Base-by-base conservation (phyloP, 345 rosid species). In the Camelina sativa region DNA sequence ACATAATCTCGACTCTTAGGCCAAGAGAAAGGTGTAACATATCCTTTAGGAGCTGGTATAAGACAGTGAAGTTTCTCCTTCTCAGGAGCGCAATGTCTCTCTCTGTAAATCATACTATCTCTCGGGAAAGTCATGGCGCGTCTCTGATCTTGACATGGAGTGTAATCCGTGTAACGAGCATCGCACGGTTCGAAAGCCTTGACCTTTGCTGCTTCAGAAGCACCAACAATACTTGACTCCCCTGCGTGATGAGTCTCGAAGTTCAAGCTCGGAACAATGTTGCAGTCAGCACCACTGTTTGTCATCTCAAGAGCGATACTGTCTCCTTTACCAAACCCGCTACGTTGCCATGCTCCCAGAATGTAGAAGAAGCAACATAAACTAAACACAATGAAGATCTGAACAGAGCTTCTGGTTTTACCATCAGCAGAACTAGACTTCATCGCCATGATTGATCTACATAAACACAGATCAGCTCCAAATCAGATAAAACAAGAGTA, bases 41-140 rank as follows among this genome's bases (percentile, higher is more conserved):
- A 96, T 68, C 99, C 97, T 46, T 92, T 82, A 11, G 99, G 99
- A 0, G 97, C 99, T 0, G 99, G 98, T 32, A 96, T 74, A 58
- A 96, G 86, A 70, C 98, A 96, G 40, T 76, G 95, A 5, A 92
- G 71, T 75, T 96, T 96, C 85, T 89, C 84, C 11, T 79, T 80
- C 67, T 91, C 85, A 0, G 85, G 85, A 32, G 92, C 91, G 16
- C 99, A 96, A 81, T 96, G 99, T 54, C 99, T 86, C 82, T 96
- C 98, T 6, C 99, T 64, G 72, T 96, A 92, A 47, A 84, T 82
- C 99, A 96, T 96, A 74, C 82, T 91, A 8, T 96, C 89, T 79
- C 99, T 91, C 0, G 98, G 93, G 80, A 96, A 96, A 71, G 93
- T 96, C 99, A 96, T 96, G 10, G 99, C 99, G 2, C 97, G 96